These are phyloP conservation scores for Pichia sp. DNA, from an alignment of 1,139 yeast species.

Conservation along the genomic window DNA sequence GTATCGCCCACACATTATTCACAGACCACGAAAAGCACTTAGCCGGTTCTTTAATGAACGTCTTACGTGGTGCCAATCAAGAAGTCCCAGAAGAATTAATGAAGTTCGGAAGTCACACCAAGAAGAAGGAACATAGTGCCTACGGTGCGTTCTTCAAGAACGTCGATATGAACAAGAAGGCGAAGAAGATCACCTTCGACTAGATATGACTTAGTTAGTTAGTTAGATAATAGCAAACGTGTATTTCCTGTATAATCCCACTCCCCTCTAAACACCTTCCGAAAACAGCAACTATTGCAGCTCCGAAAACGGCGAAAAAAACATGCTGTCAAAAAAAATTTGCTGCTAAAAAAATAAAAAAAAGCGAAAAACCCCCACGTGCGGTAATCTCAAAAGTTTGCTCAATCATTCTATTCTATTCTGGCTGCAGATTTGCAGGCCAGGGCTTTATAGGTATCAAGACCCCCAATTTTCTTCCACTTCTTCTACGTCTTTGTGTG, in stretches of 20 bases:
- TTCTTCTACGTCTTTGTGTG: background rate
- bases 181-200: constrained; percentile 87
- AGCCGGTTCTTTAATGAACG: constrained; percentile 92
- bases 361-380: too few species aligned
- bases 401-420: too few species aligned
- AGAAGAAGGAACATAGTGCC: constrained; percentile 94
- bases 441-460: too few species aligned
- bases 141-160: constrained; percentile 97
- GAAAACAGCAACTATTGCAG: too few species aligned
- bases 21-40: constrained; percentile 97
- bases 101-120: constrained; percentile 96
- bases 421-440: background rate
- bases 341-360: too few species aligned
- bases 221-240: too few species aligned
- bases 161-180: constrained; percentile 82
- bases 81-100: constrained; percentile 95
- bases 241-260: too few species aligned
- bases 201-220: too few species aligned
- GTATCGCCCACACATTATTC: constrained; percentile 91
- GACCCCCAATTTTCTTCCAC: background rate
- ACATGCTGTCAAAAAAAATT: too few species aligned
- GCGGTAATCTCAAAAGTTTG: too few species aligned
- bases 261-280: too few species aligned
- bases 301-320: too few species aligned
- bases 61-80: constrained; percentile 91